Conservation (phyloP, 2,329 filamentous ascomycete species). For the Fusarium albosuccineum region DNA sequence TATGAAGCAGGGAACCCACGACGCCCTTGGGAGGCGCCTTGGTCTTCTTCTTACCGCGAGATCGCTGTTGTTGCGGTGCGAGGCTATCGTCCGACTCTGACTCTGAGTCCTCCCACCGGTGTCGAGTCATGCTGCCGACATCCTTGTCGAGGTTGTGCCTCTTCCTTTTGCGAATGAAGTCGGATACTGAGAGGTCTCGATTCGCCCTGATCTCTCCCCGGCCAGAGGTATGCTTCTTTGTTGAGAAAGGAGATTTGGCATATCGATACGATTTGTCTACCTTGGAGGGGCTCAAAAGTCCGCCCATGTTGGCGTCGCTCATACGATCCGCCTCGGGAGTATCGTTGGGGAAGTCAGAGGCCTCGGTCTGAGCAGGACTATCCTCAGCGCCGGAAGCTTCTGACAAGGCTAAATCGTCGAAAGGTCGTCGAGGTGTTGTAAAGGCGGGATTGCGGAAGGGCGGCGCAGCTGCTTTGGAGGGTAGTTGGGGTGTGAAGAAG, state of each 20-base stretch:
- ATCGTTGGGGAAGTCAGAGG: conserved; percentile 65
- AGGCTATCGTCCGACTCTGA: conserved; percentile 61
- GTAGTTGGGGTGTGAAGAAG: conserved; percentile 60
- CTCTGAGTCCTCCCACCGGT: conserved; percentile 61
- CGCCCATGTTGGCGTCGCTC: conserved; percentile 57
- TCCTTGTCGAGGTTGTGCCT: conserved; percentile 65
- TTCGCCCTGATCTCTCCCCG: conserved; percentile 73
- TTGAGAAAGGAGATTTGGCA: conserved; percentile 54
- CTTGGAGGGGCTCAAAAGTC: conserved; percentile 61
- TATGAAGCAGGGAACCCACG: conserved; percentile 62
- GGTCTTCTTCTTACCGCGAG: conserved; percentile 43
- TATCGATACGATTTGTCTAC: conserved; percentile 62
- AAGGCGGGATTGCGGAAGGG: conserved; percentile 74
- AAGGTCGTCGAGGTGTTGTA: conserved; percentile 71
- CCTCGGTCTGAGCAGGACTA: conserved; percentile 71
- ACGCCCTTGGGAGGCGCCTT: conserved; percentile 41
- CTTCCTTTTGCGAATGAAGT: conserved; percentile 67
- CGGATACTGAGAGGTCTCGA: conserved; percentile 53
- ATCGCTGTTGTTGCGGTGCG: conserved; percentile 36
- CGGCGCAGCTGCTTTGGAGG: conserved; percentile 59
- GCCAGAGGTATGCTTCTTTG: conserved; percentile 64
- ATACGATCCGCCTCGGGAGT: conserved; percentile 65
- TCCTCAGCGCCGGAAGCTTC: conserved; percentile 71
- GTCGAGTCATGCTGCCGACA: conserved; percentile 63
- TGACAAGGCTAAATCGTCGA: conserved; percentile 66